phyloP scores from a whole-genome alignment of 164 flowering plant genomes.

The Santalum album region DNA sequence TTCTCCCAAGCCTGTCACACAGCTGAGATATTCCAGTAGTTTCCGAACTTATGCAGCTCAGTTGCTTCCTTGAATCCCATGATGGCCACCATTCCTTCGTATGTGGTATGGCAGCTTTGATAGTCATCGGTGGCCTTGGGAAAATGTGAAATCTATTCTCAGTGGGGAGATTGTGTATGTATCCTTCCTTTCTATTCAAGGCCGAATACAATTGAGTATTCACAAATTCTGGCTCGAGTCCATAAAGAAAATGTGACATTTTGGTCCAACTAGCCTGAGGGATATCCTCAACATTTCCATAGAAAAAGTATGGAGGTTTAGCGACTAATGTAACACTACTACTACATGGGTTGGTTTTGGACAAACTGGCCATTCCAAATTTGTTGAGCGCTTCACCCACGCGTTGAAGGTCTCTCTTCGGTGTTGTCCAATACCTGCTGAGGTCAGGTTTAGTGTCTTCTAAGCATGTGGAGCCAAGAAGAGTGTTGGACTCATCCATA shows the following conservation, averaged over 20 bases:
- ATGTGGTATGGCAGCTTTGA: constrained; percentile 59
- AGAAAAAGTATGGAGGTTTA: constrained; percentile 71
- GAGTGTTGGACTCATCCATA: constrained; percentile 22
- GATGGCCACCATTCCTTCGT: constrained; percentile 82
- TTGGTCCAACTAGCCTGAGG: constrained; percentile 49
- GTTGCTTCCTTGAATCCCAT: constrained; percentile 81
- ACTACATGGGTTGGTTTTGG: constrained; percentile 17
- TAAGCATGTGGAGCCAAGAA: constrained; percentile 17
- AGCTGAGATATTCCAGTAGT: constrained; percentile 31
- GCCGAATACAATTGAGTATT: constrained; percentile 58
- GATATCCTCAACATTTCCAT: constrained; percentile 47
- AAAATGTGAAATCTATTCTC: constrained; percentile 43
- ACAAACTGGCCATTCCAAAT: constrained; percentile 14
- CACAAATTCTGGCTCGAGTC: constrained; percentile 56
- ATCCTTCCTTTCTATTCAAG: constrained; percentile 71
- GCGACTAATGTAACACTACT: constrained; percentile 27
- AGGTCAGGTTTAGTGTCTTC: constrained; percentile 23
- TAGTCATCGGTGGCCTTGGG: constrained; percentile 58
- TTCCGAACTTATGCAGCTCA: constrained; percentile 44
- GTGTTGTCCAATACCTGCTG: constrained; percentile 9
- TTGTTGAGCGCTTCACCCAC: constrained; percentile 5
- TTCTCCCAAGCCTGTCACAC: constrained; percentile 54
- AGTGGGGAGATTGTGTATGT: constrained; percentile 74
- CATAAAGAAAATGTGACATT: constrained; percentile 57
- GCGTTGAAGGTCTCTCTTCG: constrained; percentile 8